Conservation (phyloP, 164 flowering plant species). For the Dillenia suffruticosa region DNA sequence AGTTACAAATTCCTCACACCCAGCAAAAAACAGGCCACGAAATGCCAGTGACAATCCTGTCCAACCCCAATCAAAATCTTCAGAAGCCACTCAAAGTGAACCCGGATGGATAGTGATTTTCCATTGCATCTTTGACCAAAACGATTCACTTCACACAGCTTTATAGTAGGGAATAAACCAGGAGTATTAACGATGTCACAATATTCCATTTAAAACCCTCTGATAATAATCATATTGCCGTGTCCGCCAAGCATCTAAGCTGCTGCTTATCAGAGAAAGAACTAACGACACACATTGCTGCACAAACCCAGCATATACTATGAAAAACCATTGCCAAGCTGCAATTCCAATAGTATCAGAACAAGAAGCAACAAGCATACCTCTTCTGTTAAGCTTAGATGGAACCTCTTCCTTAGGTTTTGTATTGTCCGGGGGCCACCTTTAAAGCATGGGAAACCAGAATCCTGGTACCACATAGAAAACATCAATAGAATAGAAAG, state of each 20-base stretch:
- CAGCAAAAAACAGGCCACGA: constrained; percentile 17
- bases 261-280: constrained; percentile 94
- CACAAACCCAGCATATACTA: constrained; percentile 14
- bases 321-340: constrained; percentile 5
- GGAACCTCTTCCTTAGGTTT: constrained; percentile 89
- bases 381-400: constrained; percentile 96
- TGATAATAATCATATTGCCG: constrained; percentile 98
- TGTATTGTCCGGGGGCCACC: constrained; percentile 97
- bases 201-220: constrained; percentile 95
- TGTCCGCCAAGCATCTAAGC: constrained; percentile 99
- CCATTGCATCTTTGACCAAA: constrained; percentile 7
- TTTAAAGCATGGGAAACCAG: constrained; percentile 97
- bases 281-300: constrained; percentile 99
- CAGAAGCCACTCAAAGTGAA: constrained; percentile 6
- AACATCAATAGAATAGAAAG: no score
- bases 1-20: constrained; percentile 26
- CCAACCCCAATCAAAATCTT: constrained; percentile 12
- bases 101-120: constrained; percentile 5
- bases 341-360: constrained; percentile 1
- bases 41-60: constrained; percentile 8
- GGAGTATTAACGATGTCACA: constrained; percentile 35
- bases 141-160: constrained; percentile 11
- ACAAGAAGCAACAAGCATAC: constrained; percentile 27
- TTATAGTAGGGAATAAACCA: constrained; percentile 2
- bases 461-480: constrained; percentile 53